Evolutionary conservation across 805 yeast genomes (phyloP).

Genomic region (Barnettozyma sp.): DNA sequence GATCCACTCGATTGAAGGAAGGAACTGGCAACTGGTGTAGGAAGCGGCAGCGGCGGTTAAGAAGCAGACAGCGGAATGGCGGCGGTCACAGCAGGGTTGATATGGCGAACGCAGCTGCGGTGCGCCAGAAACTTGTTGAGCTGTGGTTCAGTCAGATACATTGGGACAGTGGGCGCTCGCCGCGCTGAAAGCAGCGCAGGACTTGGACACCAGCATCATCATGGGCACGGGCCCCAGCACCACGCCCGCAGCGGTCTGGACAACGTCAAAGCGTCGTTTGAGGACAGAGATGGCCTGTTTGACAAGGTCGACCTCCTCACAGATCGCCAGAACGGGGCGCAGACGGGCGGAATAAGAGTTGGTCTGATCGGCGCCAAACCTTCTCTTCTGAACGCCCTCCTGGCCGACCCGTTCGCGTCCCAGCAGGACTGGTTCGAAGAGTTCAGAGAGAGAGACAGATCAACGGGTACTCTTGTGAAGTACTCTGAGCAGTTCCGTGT

Average conservation of each 20-base stretch:
- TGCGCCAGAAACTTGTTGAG: too few relatives aligned
- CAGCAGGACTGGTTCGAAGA: slow-evolving; percentile 27
- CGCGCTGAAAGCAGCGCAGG: too few relatives aligned
- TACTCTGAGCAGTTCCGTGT: slow-evolving; percentile 22
- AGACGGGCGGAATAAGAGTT: slow-evolving; percentile 25
- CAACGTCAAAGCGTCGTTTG: slow-evolving; percentile 16
- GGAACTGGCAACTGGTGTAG: too few relatives aligned
- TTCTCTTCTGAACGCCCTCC: slow-evolving; percentile 23
- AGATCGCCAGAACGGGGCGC: slow-evolving; percentile 8
- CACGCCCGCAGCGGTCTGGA: slow-evolving; percentile 5
- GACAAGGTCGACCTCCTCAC: slow-evolving; percentile 22
- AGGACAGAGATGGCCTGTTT: slow-evolving; percentile 21
- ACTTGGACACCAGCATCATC: too few relatives aligned
- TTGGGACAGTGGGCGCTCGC: too few relatives aligned
- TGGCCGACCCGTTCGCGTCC: slow-evolving; percentile 28
- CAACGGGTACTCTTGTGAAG: slow-evolving; percentile 12
- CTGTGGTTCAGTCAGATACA: too few relatives aligned
- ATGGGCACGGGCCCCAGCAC: not conserved
- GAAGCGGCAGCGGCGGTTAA: too few relatives aligned
- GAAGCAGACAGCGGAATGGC: too few relatives aligned
- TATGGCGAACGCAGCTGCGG: too few relatives aligned
- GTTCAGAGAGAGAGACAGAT: slow-evolving; percentile 3
- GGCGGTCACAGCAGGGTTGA: too few relatives aligned
- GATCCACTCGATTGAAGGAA: too few relatives aligned
- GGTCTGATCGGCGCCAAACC: slow-evolving; percentile 24